A percentile compares a stretch with the other conserved stretches of the same genome.
These are phyloP conservation scores for Tylopilus plumbeoviolaceoides DNA, from an alignment of 768 basidiomycete species.

Conservation along the genomic window DNA sequence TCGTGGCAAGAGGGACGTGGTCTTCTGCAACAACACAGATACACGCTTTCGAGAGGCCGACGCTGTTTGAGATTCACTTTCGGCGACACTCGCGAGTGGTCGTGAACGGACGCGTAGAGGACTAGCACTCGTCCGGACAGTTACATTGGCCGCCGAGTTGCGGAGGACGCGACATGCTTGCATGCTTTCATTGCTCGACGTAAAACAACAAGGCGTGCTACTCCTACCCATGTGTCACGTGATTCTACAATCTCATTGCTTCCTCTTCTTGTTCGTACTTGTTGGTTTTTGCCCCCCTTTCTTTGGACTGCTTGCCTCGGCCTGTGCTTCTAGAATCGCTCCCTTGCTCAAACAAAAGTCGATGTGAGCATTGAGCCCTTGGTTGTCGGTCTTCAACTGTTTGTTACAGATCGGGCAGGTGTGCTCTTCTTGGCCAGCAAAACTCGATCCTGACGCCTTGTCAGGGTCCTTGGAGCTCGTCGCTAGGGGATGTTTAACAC, in stretches of 20 bases:
- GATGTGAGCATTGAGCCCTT: conserved; percentile 79
- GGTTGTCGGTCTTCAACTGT: conserved; percentile 64
- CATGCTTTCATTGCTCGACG: conserved; percentile 19
- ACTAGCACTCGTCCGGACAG: conserved; percentile 1
- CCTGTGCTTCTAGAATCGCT: conserved; percentile 70
- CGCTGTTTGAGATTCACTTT: background rate
- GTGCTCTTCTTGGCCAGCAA: conserved; percentile 22
- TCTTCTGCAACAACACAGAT: conserved; percentile 49
- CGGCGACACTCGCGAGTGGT: background rate
- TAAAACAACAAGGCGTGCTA: background rate
- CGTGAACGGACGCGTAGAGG: background rate
- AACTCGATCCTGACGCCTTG: conserved; percentile 15
- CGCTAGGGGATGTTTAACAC: background rate
- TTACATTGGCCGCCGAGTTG: conserved; percentile 2
- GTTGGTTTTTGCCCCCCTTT: conserved; percentile 6
- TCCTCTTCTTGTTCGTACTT: conserved; percentile 15
- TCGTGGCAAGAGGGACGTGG: conserved; percentile 42
- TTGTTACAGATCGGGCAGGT: conserved; percentile 73
- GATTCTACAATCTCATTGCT: conserved; percentile 11
- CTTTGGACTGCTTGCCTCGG: conserved; percentile 21
- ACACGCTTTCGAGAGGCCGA: conserved; percentile 25
- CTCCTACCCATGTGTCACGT: conserved; percentile 13
- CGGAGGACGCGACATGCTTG: conserved; percentile 22
- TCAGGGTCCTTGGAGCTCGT: background rate
- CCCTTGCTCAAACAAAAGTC: conserved; percentile 84